These are phyloP conservation scores for Heteromeles arbutifolia DNA, from an alignment of 306 rosid species.

Conservation along the genomic window DNA sequence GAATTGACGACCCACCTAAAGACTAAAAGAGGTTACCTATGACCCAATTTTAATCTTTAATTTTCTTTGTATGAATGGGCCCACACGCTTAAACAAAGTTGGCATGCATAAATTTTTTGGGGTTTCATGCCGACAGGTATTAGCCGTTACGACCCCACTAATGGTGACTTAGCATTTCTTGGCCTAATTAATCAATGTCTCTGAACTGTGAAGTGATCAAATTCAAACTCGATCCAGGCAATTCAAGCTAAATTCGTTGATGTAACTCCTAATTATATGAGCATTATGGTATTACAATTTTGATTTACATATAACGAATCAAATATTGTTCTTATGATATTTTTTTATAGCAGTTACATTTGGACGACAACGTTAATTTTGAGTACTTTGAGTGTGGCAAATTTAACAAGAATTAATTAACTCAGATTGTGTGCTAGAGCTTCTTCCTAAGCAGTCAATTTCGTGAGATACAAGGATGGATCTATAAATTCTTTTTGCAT, in stretches of 20 bases:
- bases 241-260: conserved; percentile 19
- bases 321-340: too few relatives aligned
- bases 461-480: conserved; percentile 10
- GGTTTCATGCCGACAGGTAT: conserved; percentile 48
- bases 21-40: conserved; percentile 18
- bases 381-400: not conserved
- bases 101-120: conserved; percentile 58
- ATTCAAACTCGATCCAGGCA: conserved; percentile 20
- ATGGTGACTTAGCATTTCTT: conserved; percentile 22
- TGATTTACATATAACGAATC: too few relatives aligned
- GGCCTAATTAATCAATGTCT: not conserved
- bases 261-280: conserved; percentile 12
- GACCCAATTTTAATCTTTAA: conserved; percentile 15
- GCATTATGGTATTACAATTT: not conserved
- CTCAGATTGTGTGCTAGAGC: not conserved
- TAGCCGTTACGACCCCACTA: conserved; percentile 66
- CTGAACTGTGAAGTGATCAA: not conserved
- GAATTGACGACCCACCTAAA: conserved; percentile 84
- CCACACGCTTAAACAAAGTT: conserved; percentile 85
- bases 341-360: too few relatives aligned
- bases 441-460: conserved; percentile 12
- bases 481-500: not conserved
- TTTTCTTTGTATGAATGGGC: conserved; percentile 34
- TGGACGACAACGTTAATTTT: not conserved
- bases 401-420: not conserved